Evolutionary conservation across 495 filamentous ascomycete genomes (phyloP), one percentile per base, ranked within the genome.

Genomic region (Tuber calosporum): DNA sequence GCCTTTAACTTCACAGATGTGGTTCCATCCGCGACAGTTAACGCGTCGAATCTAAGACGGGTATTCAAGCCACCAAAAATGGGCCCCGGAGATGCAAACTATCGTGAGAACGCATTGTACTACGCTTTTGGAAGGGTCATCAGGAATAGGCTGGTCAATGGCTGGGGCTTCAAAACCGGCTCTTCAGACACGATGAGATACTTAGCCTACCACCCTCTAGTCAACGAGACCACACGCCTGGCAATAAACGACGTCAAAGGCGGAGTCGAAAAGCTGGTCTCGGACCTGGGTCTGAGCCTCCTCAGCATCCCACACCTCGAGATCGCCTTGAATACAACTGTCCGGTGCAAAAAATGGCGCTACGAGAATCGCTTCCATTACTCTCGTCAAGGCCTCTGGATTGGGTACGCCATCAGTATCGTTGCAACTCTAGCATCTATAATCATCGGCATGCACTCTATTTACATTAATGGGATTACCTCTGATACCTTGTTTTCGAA

Each of bases 331-430:
- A 66, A 67, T 2, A 37, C 37, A 38, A 40, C 43, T 0, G 66
- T 36, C 4, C 26, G 0, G 2, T 77, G 70, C 38, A 67, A 20
- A 2, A 66, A 38, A 15, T 42, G 39, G 11, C 15, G 34, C 11
- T 11, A 19, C 20, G 17, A 45, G 4, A 70, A 69, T 43, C 38
- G 75, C n/a, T 78, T 72, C 22, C 36, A 58, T 8, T 77, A 78
- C 70, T 66, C 38, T 5, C 8, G 40, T 15, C 37, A 17, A 30
- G 53, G 30, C 7, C 37, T 78, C 11, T 43, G 72, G 0, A 19
- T 37, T 0, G 53, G 58, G 0, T 78, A 76, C 15, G 26, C 41
- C 8, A 26, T 26, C 1, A 42, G 66, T 3, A 42, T 39, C 9
- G 5, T 53, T 6, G n/a, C 41, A 8, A 58, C 53, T 4, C 36